These are phyloP conservation scores for Trichoderma hamatum DNA, from an alignment of 2,329 filamentous ascomycete genomes.

Conservation along the genomic window DNA sequence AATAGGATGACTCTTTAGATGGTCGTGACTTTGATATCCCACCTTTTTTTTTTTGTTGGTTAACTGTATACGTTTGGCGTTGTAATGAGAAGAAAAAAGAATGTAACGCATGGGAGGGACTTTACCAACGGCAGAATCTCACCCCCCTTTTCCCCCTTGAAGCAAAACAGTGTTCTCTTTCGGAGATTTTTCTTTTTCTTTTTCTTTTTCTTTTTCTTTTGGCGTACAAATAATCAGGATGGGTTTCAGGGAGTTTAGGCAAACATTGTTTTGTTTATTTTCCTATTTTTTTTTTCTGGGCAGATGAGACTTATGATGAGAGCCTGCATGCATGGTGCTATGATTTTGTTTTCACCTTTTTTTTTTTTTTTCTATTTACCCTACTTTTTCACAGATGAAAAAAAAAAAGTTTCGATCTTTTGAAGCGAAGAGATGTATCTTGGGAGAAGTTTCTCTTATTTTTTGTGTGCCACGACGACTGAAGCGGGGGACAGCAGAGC, in stretches of 20 bases:
- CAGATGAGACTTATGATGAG: conserved; percentile 9
- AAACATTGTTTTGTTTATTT: not conserved
- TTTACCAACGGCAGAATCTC: not conserved
- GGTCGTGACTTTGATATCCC: too few relatives aligned
- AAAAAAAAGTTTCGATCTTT: not conserved
- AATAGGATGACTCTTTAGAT: conserved; percentile 11
- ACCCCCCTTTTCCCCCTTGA: not conserved
- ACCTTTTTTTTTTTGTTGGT: not conserved
- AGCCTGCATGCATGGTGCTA: not conserved
- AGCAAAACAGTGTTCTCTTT: not conserved
- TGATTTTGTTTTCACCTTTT: not conserved
- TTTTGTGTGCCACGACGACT: not conserved
- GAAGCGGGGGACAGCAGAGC: not conserved
- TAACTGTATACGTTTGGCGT: not conserved
- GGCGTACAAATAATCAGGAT: not conserved
- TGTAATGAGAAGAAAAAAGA: not conserved
- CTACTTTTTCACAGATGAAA: not conserved
- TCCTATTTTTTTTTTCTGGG: not conserved
- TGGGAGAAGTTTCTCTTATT: not conserved
- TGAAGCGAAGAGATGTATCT: not conserved
- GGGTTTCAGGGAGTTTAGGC: conserved; percentile 5
- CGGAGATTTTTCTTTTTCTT: not conserved
- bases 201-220: not conserved
- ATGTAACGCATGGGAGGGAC: not conserved
- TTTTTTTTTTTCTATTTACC: not conserved